A percentile compares a stretch with the other conserved stretches of the same genome.
These are phyloP conservation scores for Botryosphaeria dothidea DNA, from an alignment of 2,329 filamentous ascomycete species.

Conservation along the genomic window DNA sequence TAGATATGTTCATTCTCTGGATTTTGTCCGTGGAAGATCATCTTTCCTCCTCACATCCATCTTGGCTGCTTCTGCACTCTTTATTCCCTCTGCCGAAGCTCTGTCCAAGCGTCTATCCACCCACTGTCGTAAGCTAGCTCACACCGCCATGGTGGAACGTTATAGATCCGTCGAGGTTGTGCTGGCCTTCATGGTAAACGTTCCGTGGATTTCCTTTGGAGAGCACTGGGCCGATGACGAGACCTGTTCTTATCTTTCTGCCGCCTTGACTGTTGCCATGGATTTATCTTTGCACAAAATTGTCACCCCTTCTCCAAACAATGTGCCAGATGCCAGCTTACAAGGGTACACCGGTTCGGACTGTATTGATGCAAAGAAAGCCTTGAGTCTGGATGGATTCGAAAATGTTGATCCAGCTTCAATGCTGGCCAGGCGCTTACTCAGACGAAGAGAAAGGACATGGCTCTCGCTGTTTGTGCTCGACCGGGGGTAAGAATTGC, in stretches of 20 bases:
- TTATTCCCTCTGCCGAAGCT: slow-evolving; percentile 63
- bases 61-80: slow-evolving; percentile 67
- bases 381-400: slow-evolving; percentile 69
- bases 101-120: slow-evolving; percentile 66
- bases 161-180: slow-evolving; percentile 73
- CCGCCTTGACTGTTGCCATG: slow-evolving; percentile 68
- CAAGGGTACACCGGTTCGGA: slow-evolving; percentile 63
- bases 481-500: slow-evolving; percentile 57
- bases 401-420: slow-evolving; percentile 62
- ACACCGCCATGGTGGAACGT: slow-evolving; percentile 61
- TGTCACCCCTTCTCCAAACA: slow-evolving; percentile 56
- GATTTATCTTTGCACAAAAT: slow-evolving; percentile 72
- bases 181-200: slow-evolving; percentile 72
- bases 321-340: slow-evolving; percentile 44
- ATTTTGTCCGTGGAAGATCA: slow-evolving; percentile 67
- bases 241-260: slow-evolving; percentile 69
- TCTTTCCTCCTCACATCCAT: slow-evolving; percentile 73
- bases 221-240: slow-evolving; percentile 70
- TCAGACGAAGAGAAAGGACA: slow-evolving; percentile 66
- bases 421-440: slow-evolving; percentile 59
- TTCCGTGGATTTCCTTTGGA: slow-evolving; percentile 73
- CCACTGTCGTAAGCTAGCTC: slow-evolving; percentile 64
- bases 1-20: slow-evolving; percentile 63
- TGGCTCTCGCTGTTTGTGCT: slow-evolving; percentile 74
- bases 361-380: slow-evolving; percentile 66